Evolutionary conservation across 2,329 filamentous ascomycete species (phyloP).

Genomic region (Microsporum ferrugineum): DNA sequence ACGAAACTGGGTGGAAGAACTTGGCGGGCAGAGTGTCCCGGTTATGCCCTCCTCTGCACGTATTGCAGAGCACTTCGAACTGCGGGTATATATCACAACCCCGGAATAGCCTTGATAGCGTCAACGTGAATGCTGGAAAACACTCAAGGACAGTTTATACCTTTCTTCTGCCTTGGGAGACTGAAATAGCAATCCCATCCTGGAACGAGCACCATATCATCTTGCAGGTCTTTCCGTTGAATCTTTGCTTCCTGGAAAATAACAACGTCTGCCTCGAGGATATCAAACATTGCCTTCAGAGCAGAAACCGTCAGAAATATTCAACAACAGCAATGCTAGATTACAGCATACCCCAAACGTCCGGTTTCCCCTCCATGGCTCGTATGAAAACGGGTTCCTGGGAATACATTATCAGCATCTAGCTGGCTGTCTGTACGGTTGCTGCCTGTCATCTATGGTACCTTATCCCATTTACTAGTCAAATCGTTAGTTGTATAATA

Average conservation of each 20-base stretch:
- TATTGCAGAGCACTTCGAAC: conserved; percentile 70
- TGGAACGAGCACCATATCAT: conserved; percentile 90
- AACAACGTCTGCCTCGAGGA: conserved; percentile 81
- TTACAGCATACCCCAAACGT: conserved; percentile 50
- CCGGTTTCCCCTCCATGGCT: conserved; percentile 64
- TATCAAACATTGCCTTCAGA: conserved; percentile 76
- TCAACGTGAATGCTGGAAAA: background rate
- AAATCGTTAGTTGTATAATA: conserved; percentile 14
- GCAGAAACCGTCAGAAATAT: background rate
- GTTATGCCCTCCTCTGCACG: conserved; percentile 89
- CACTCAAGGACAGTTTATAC: conserved; percentile 32
- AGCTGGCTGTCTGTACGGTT: background rate
- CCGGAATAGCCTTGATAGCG: conserved; percentile 70
- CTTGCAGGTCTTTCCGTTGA: conserved; percentile 76
- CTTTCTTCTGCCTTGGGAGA: conserved; percentile 86
- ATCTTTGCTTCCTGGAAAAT: conserved; percentile 96
- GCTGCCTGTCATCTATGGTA: conserved; percentile 20
- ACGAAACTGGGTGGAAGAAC: conserved; percentile 57
- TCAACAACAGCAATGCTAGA: background rate
- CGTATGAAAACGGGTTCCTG: conserved; percentile 73
- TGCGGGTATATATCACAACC: conserved; percentile 90
- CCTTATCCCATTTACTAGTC: conserved; percentile 67
- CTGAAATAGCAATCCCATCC: conserved; percentile 98
- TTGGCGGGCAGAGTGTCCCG: conserved; percentile 64
- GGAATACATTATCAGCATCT: background rate